Evolutionary conservation across 106 monocot genomes (phyloP).

Genomic region (Amphibolis antarctica): DNA sequence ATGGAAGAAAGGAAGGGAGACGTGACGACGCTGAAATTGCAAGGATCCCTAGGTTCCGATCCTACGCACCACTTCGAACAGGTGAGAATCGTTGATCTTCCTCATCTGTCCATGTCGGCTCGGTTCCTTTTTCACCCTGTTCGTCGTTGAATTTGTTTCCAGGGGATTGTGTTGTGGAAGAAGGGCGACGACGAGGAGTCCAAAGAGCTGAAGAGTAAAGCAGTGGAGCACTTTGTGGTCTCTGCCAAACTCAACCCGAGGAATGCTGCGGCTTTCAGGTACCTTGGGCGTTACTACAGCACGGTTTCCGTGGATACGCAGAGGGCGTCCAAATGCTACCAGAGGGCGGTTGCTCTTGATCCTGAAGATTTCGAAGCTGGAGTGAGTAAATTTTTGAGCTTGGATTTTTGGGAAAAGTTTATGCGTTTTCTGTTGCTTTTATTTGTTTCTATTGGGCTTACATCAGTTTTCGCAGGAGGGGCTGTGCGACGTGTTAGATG

Average conservation of each 20-base stretch:
- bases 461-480: slow-evolving; percentile 43
- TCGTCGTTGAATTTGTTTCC: background rate
- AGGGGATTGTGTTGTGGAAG: slow-evolving; percentile 59
- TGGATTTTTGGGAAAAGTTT: background rate
- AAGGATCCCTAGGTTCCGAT: slow-evolving; percentile 52
- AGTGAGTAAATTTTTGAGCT: slow-evolving; percentile 29
- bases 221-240: slow-evolving; percentile 55
- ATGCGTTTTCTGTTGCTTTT: background rate
- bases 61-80: slow-evolving; percentile 58
- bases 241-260: slow-evolving; percentile 80
- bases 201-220: slow-evolving; percentile 6
- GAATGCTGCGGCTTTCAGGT: slow-evolving; percentile 50
- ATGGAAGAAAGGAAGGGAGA: background rate
- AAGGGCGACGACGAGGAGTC: slow-evolving; percentile 12
- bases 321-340: slow-evolving; percentile 85
- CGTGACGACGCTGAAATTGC: slow-evolving; percentile 8
- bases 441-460: too few relatives aligned
- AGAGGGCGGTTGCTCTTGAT: slow-evolving; percentile 61
- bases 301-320: slow-evolving; percentile 30
- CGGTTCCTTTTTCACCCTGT: background rate
- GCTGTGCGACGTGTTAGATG: slow-evolving; percentile 80
- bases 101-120: background rate
- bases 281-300: slow-evolving; percentile 63
- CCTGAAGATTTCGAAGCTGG: slow-evolving; percentile 79
- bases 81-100: slow-evolving; percentile 15